Evolutionary conservation across 176 grass and related monocot genomes (phyloP).

Genomic region (Oryza punctata): DNA sequence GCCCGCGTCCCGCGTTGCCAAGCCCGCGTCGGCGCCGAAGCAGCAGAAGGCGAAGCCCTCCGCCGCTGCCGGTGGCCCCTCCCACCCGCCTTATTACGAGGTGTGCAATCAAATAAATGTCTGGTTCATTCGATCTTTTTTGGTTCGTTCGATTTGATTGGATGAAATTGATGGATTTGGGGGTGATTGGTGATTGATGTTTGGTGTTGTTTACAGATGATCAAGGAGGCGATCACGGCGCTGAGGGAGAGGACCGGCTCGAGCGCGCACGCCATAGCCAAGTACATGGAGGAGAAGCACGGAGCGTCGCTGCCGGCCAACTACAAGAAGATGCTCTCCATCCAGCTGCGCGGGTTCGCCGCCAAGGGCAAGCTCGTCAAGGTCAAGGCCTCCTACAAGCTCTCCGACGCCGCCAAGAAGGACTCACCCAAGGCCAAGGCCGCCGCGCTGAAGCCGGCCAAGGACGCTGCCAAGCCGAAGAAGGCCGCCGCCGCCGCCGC

Average conservation of each 20-base stretch:
- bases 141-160: background rate
- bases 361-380: constrained; percentile 91
- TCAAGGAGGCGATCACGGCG: constrained; percentile 73
- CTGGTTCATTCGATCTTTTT: background rate
- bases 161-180: background rate
- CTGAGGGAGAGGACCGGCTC: constrained; percentile 88
- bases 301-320: constrained; percentile 59
- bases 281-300: constrained; percentile 83
- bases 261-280: constrained; percentile 76
- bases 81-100: constrained; percentile 79
- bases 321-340: constrained; percentile 81
- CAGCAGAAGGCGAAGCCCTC: background rate
- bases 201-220: constrained; percentile 52
- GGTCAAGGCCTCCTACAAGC: constrained; percentile 98
- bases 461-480: constrained; percentile 5
- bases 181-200: background rate
- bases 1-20: constrained; percentile 32
- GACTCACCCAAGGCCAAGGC: constrained; percentile 36
- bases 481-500: background rate
- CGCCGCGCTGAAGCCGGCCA: constrained; percentile 22
- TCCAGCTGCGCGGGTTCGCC: constrained; percentile 51
- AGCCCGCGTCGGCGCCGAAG: constrained; percentile 1
- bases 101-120: background rate
- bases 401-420: constrained; percentile 65
- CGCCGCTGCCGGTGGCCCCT: background rate